Conservation (phyloP, 1,284 basidiomycete species). For the Ceratobasidium sp. region DNA sequence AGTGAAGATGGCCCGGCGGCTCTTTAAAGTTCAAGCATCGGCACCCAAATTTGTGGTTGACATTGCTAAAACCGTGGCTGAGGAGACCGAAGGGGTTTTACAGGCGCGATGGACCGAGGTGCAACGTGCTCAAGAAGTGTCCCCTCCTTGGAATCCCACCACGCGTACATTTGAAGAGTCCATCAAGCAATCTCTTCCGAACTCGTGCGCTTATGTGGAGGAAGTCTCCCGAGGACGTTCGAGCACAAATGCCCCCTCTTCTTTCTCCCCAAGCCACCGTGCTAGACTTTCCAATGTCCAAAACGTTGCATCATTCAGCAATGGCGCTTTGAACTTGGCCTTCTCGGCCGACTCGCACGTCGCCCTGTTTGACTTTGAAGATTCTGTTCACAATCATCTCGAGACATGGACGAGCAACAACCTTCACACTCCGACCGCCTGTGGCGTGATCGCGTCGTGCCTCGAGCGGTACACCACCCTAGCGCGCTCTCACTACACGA, state of each 20-base stretch:
- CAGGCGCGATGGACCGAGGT: conserved; percentile 52
- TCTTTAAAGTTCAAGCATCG: conserved; percentile 55
- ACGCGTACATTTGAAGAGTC: conserved; percentile 51
- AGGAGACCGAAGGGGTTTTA: conserved; percentile 47
- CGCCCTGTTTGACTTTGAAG: conserved; percentile 31
- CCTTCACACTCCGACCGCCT: not conserved
- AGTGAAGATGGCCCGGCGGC: conserved; percentile 55
- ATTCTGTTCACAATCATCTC: not conserved
- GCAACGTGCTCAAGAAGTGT: not conserved
- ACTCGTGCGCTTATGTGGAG: conserved; percentile 51
- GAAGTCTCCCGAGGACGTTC: not conserved
- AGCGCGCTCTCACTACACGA: not conserved
- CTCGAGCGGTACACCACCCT: conserved; percentile 12
- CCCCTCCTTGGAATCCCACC: not conserved
- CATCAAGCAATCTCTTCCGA: conserved; percentile 51
- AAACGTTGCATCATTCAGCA: not conserved
- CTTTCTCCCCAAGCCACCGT: not conserved
- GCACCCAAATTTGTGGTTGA: conserved; percentile 47
- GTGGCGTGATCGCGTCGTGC: not conserved
- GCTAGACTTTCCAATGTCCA: not conserved
- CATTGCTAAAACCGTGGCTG: conserved; percentile 45
- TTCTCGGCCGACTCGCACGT: conserved; percentile 5
- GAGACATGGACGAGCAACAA: not conserved
- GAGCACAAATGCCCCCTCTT: not conserved
- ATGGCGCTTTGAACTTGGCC: not conserved